These are phyloP conservation scores for Arabis alpina DNA, from an alignment of 345 rosid species.

Conservation along the genomic window DNA sequence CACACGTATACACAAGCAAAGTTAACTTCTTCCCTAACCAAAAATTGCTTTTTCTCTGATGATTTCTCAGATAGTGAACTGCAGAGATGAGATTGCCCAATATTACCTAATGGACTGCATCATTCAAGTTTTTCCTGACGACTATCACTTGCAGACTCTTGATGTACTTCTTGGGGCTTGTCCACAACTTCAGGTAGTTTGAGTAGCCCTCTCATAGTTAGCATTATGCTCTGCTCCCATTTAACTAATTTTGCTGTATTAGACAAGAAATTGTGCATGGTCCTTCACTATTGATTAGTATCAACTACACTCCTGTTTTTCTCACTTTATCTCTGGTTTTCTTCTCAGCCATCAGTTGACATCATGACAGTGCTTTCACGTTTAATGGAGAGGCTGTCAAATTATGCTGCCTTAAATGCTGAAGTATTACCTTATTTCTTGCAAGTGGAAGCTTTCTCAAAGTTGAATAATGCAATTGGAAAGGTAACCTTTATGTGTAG, in stretches of 20 bases:
- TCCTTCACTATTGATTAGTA: constrained; percentile 7
- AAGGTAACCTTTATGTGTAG: constrained; percentile 55
- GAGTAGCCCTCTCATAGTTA: constrained; percentile 25
- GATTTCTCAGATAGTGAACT: constrained; percentile 81
- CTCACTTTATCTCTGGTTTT: constrained; percentile 26
- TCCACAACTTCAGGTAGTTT: constrained; percentile 93
- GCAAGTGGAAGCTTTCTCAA: constrained; percentile 99
- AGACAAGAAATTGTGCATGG: constrained; percentile 12
- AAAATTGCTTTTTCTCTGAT: constrained; percentile 24
- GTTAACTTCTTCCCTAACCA: constrained; percentile 21
- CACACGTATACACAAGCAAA: constrained; percentile 18
- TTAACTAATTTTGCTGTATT: constrained; percentile 19
- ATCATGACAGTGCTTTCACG: constrained; percentile 95
- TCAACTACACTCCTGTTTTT: constrained; percentile 12
- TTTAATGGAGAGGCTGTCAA: constrained; percentile 97
- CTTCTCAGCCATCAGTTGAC: constrained; percentile 86
- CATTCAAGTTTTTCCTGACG: constrained; percentile 99
- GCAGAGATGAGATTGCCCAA: constrained; percentile 96
- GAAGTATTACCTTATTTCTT: constrained; percentile 95
- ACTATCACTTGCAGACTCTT: constrained; percentile 98
- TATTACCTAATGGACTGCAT: constrained; percentile 96
- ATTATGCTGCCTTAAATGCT: constrained; percentile 85
- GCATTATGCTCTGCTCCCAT: constrained; percentile 9
- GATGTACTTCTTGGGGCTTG: constrained; percentile 89
- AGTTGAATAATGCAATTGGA: constrained; percentile 95